Evolutionary conservation across 2,329 filamentous ascomycete genomes (phyloP), one percentile per base, ranked within the genome.

Genomic region (Pseudocercospora crystallina): DNA sequence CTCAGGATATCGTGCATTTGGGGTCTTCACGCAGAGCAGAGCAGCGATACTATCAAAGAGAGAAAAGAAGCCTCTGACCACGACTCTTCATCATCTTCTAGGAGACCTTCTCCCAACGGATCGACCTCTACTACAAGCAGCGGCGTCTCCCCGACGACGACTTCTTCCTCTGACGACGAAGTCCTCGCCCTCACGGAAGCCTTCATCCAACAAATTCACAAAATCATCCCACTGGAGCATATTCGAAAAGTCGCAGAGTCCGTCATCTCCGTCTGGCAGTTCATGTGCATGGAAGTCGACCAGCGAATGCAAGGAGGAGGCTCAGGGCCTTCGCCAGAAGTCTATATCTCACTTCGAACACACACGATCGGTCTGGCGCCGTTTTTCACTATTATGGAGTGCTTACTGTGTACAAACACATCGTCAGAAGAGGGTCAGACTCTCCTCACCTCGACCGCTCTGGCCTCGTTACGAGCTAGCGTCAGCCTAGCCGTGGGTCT

Each of bases 401-500:
- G 13, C 11, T n/a, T 41, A 17, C 26, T 20, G 14, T 15, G 11
- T n/a, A 26, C 8, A 5, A 26, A 26, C 3, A 26, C 17, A 26
- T 29, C 38, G 38, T 29, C 20, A 17, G 20, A 26, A 26, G 20
- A 26, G 3, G 7, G 4, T 7, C 20, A 26, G 7, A 26, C 20
- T 26, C 4, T 10, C 8, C 17, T 17, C 14, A 41, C 17, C 37
- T 30, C 13, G 43, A 34, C 26, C 13, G 12, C 13, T 31, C 11
- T 26, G 26, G 17, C 13, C n/a, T 26, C 14, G 3, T 17, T 57
- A 2, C 31, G 45, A 32, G 33, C 26, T n/a, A 35, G 41, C 20
- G 51, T 57, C 32, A 41, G 15, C 4, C 20, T 50, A 5, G 43
- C 47, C 5, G 51, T 57, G 14, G 43, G 38, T 12, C 39, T 57